A percentile compares a stretch with the other conserved stretches of the same genome.
Conservation (phyloP, 139 green algal species). For the Desmodesmus armatus region DNA sequence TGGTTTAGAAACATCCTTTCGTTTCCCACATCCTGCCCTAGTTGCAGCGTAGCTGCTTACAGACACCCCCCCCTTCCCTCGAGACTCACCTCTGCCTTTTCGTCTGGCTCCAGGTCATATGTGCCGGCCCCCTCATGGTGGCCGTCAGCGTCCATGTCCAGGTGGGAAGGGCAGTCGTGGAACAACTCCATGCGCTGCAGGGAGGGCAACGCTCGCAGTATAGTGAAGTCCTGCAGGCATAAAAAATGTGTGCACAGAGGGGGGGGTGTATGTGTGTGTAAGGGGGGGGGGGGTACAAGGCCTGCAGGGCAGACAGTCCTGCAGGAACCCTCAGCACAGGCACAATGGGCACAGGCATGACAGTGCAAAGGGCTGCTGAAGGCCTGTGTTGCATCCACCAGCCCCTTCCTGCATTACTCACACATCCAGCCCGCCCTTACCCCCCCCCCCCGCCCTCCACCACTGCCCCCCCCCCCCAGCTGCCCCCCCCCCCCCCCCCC, state of each 20-base stretch:
- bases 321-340: background rate
- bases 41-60: background rate
- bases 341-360: background rate
- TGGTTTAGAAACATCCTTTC: no score
- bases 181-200: conserved; percentile 36
- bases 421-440: no score
- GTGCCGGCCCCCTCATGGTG: background rate
- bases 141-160: background rate
- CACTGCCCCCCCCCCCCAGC: no score
- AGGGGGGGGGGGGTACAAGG: background rate
- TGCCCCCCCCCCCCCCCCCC: no score
- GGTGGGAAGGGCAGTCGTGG: conserved; percentile 13
- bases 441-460: no score
- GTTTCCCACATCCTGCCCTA: background rate
- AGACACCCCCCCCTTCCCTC: background rate
- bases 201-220: background rate
- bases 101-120: background rate
- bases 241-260: background rate
- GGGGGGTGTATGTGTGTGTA: background rate
- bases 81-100: background rate
- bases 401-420: no score
- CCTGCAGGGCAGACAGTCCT: background rate
- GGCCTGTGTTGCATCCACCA: no score
- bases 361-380: no score
- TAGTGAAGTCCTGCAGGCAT: conserved; percentile 14